Evolutionary conservation across 176 grass and related monocot genomes (phyloP), one percentile per base, ranked within the genome.

Genomic region (Zoysia pacifica): DNA sequence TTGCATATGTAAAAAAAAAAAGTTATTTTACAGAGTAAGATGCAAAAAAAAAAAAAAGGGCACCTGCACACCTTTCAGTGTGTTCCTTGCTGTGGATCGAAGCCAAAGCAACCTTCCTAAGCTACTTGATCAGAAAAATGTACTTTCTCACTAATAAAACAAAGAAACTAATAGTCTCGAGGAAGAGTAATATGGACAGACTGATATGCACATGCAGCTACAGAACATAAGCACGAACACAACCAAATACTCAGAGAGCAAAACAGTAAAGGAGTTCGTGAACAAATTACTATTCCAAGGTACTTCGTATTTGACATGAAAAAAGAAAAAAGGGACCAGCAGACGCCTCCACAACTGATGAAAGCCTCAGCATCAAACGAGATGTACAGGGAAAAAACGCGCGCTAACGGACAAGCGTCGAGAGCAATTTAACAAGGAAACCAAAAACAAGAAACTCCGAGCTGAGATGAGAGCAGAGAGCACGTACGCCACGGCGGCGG

Each of bases 401-500:
- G 35, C 43, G 72, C 35, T 1, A 70, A 13, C 67, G 8, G 41
- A 59, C 47, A 76, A 65, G 11, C 54, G 54, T 11, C 43, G 4
- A 67, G 48, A 82, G 49, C 42, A 87, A 18, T 76, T 81, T 7
- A 73, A 75, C 52, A 83, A 44, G 37, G 41, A 62, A 40, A 74
- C 62, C 44, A 55, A 54, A 38, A 59, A 28, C 28, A 28, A 40
- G 20, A 28, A 5, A 2, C 0, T 0, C 7, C 4, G 45, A 20
- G 0, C 10, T 53, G 45, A 78, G 73, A 2, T 43, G 73, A 14
- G 66, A 20, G 69, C 48, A 87, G 46, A 46, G 35, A 55, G 72
- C 49, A 85, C 90, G 88, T 86, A 99, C 96, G 96, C 96, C 92
- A 93, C 62, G 90, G 92, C 62, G 96, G 96, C 53, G 96, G 96